phyloP scores from a whole-genome alignment of 495 filamentous ascomycete species.

The Chaetomium tenue region DNA sequence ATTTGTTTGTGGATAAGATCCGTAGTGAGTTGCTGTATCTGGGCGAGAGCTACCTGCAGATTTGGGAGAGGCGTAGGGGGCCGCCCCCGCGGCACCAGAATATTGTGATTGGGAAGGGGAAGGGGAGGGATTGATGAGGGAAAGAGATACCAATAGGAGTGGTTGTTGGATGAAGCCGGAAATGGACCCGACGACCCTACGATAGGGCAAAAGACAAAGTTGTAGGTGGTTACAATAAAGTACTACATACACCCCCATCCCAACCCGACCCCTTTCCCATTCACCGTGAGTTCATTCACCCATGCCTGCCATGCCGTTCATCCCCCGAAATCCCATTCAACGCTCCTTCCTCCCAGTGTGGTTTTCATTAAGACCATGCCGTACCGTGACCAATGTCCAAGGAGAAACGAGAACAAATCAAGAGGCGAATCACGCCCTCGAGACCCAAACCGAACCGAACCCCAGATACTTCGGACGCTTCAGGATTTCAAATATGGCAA shows the following conservation, averaged over 20 bases:
- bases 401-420: slow-evolving; percentile 11
- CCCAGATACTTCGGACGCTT: background rate
- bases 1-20: slow-evolving; percentile 85
- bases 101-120: slow-evolving; percentile 26
- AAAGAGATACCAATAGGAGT: background rate
- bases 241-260: background rate
- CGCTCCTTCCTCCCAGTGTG: slow-evolving; percentile 12
- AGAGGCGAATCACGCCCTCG: slow-evolving; percentile 3
- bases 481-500: slow-evolving; percentile 16
- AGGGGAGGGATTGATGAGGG: slow-evolving; percentile 24
- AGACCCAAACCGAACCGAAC: background rate
- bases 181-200: background rate
- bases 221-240: slow-evolving; percentile 9
- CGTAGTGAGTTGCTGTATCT: slow-evolving; percentile 85
- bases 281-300: background rate
- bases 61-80: slow-evolving; percentile 85
- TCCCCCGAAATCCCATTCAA: background rate
- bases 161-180: too few relatives aligned
- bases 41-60: slow-evolving; percentile 89
- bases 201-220: background rate
- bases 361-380: slow-evolving; percentile 14
- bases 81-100: slow-evolving; percentile 17
- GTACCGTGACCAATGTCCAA: slow-evolving; percentile 13
- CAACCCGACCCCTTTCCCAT: background rate
- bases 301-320: background rate